phyloP scores from a whole-genome alignment of 2,329 filamentous ascomycete species.

The Grosmannia clavigera region DNA sequence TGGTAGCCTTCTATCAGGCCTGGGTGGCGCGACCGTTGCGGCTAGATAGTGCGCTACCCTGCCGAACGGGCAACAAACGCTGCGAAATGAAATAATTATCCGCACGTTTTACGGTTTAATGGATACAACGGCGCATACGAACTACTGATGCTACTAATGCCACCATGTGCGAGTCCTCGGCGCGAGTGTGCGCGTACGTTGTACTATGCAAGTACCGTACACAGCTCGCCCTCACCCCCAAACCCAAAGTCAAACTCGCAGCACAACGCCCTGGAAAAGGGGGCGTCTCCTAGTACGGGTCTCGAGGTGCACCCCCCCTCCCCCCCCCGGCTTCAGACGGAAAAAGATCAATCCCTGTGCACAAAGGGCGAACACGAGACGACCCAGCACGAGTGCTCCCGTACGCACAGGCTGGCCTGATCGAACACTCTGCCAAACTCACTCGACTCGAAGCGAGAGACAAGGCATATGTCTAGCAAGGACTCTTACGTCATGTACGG shows the following conservation, averaged over 20 bases:
- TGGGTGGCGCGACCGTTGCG: not conserved
- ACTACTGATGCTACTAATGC: not conserved
- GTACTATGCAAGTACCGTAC: too few species aligned
- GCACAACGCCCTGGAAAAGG: not conserved
- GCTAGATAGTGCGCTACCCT: not conserved
- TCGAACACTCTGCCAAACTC: not conserved
- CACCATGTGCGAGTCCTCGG: too few species aligned
- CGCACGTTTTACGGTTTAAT: not conserved
- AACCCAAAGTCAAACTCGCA: not conserved
- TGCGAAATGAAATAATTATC: not conserved
- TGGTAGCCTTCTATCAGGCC: not conserved
- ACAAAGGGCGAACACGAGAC: not conserved
- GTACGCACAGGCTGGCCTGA: not conserved
- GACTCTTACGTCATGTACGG: too few species aligned
- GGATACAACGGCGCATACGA: not conserved
- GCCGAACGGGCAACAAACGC: not conserved
- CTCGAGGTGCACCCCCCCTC: not conserved
- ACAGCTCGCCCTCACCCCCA: not conserved
- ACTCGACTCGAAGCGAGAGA: not conserved
- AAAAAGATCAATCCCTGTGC: not conserved
- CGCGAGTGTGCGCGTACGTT: too few species aligned
- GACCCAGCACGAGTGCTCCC: not conserved
- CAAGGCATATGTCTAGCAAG: too few species aligned
- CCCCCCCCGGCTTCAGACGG: not conserved
- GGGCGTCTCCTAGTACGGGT: not conserved